Percentiles rank a stretch among this genome's conserved stretches.
Conservation (phyloP, 2,329 filamentous ascomycete genomes). For the Ramularia collo-cygni region DNA sequence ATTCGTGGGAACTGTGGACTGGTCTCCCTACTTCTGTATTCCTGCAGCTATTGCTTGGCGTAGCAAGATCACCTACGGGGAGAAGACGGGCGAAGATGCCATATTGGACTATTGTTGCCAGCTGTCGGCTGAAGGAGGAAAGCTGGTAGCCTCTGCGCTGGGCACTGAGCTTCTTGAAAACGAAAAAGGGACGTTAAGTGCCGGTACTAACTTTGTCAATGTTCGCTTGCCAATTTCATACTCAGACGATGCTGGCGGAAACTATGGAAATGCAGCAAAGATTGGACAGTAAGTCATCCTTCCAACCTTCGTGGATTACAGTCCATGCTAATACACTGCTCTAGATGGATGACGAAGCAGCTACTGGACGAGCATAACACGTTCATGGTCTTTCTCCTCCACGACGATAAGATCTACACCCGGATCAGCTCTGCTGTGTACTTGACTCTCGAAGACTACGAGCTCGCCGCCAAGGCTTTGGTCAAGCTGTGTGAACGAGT, state of each 20-base stretch:
- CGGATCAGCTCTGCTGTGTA: conserved; percentile 78
- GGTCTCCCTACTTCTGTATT: conserved; percentile 62
- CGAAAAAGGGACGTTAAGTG: conserved; percentile 50
- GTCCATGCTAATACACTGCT: background rate
- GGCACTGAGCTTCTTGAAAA: conserved; percentile 70
- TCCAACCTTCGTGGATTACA: background rate
- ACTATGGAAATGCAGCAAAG: conserved; percentile 28
- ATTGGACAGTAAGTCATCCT: conserved; percentile 29
- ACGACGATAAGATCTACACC: conserved; percentile 59
- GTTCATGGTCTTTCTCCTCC: conserved; percentile 59
- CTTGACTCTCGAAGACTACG: conserved; percentile 71
- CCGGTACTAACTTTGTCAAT: conserved; percentile 63
- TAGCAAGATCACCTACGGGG: conserved; percentile 25
- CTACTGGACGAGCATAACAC: conserved; percentile 58
- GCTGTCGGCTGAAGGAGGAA: conserved; percentile 59
- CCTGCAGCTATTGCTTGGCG: conserved; percentile 65
- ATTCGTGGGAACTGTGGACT: conserved; percentile 64
- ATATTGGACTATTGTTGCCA: conserved; percentile 58
- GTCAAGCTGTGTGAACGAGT: conserved; percentile 50
- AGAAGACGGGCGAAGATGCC: conserved; percentile 58
- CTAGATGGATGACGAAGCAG: conserved; percentile 32
- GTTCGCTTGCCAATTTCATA: conserved; percentile 61
- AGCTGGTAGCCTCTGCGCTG: conserved; percentile 53
- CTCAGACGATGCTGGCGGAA: conserved; percentile 26
- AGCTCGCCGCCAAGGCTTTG: conserved; percentile 57